Evolutionary conservation across 768 basidiomycete genomes (phyloP).

Genomic region (Suillus hirtellus): DNA sequence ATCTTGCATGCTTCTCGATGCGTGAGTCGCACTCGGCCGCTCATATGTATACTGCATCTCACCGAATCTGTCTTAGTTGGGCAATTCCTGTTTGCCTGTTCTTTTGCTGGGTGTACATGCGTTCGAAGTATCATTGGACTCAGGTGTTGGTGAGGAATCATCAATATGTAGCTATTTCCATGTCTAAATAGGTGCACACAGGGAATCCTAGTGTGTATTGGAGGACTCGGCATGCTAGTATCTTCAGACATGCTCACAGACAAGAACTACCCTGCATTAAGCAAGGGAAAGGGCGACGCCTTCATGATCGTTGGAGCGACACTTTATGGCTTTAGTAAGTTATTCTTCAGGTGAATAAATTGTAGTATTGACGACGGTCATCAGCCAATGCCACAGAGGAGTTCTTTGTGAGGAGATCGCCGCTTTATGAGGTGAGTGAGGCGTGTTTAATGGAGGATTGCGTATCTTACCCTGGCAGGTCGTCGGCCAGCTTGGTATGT

Average conservation of each 20-base stretch:
- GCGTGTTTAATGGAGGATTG: not conserved
- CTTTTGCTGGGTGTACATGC: conserved; percentile 83
- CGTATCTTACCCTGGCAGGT: conserved; percentile 41
- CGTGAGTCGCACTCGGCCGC: conserved; percentile 44
- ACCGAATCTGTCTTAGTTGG: conserved; percentile 51
- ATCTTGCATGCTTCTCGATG: conserved; percentile 91
- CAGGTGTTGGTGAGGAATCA: conserved; percentile 65
- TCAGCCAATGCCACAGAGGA: conserved; percentile 88
- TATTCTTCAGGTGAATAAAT: not conserved
- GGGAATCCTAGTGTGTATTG: conserved; percentile 75
- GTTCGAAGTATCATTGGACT: conserved; percentile 78
- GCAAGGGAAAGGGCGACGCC: conserved; percentile 74
- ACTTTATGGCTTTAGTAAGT: conserved; percentile 82
- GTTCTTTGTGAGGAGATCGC: conserved; percentile 76
- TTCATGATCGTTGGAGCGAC: conserved; percentile 89
- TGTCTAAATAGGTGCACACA: conserved; percentile 24
- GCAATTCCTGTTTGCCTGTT: conserved; percentile 86
- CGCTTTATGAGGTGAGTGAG: conserved; percentile 66
- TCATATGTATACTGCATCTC: not conserved
- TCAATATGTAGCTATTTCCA: not conserved
- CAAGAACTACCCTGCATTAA: conserved; percentile 68
- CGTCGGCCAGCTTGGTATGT: conserved; percentile 85
- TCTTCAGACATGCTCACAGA: conserved; percentile 74
- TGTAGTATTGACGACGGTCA: not conserved
- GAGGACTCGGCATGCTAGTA: conserved; percentile 79